Percentiles rank a stretch among this genome's conserved stretches.
Evolutionary conservation across 2,329 filamentous ascomycete species (phyloP).

Genomic region (Mycosphaerella sp.): DNA sequence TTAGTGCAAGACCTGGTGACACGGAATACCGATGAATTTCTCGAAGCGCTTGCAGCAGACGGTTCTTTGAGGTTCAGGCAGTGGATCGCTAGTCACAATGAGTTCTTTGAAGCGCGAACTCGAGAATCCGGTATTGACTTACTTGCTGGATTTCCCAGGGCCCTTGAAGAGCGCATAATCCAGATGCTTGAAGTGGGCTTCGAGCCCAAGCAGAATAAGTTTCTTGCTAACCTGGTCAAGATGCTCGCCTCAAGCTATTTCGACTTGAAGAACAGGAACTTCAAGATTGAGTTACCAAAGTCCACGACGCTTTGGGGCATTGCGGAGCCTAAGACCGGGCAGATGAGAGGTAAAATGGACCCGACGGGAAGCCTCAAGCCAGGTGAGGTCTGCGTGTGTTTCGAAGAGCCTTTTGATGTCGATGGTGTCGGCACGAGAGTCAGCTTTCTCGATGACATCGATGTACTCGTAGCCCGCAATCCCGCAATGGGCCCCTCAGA

Average conservation of each 20-base stretch:
- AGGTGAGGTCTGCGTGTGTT: slow-evolving; percentile 62
- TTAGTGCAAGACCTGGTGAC: slow-evolving; percentile 38
- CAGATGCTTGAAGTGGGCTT: slow-evolving; percentile 48
- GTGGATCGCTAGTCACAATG: slow-evolving; percentile 45
- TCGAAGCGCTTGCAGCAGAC: slow-evolving; percentile 28
- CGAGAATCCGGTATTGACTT: slow-evolving; percentile 35
- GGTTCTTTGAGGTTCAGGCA: not conserved
- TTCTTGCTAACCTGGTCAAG: slow-evolving; percentile 19
- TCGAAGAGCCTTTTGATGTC: slow-evolving; percentile 42
- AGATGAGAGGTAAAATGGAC: too few species aligned
- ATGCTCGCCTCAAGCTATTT: slow-evolving; percentile 7
- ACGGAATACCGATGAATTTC: slow-evolving; percentile 49
- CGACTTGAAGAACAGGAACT: slow-evolving; percentile 19
- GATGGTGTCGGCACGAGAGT: too few species aligned
- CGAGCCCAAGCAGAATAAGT: slow-evolving; percentile 12
- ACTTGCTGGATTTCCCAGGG: slow-evolving; percentile 43
- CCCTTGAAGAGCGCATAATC: slow-evolving; percentile 48
- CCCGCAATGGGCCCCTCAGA: slow-evolving; percentile 66
- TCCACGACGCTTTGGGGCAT: slow-evolving; percentile 62
- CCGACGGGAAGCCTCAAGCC: slow-evolving; percentile 47
- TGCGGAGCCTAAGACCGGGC: slow-evolving; percentile 51
- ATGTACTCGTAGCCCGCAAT: slow-evolving; percentile 62
- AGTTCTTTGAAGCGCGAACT: slow-evolving; percentile 34
- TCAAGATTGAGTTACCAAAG: slow-evolving; percentile 48
- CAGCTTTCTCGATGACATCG: slow-evolving; percentile 40